Conservation (phyloP, 2,329 filamentous ascomycete species). For the Ceratocystis albifundus region DNA sequence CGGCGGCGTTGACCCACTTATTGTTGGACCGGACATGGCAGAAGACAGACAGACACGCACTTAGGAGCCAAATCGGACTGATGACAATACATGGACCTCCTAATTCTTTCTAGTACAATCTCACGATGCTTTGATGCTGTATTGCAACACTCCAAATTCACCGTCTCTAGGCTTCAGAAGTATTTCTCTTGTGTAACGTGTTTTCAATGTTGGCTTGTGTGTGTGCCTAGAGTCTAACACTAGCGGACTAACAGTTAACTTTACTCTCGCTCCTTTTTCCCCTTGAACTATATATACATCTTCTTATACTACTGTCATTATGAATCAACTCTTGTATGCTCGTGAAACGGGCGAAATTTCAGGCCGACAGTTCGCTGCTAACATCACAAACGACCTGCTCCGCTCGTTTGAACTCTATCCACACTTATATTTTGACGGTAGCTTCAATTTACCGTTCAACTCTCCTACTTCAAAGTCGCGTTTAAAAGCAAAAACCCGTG, state of each 20-base stretch:
- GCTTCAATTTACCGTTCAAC: slow-evolving; percentile 6
- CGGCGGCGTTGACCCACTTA: neutral
- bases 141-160: too few relatives aligned
- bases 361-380: slow-evolving; percentile 52
- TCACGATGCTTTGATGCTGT: too few relatives aligned
- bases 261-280: neutral
- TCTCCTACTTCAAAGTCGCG: neutral
- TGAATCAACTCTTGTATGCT: slow-evolving; percentile 67
- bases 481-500: neutral
- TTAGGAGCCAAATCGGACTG: too few relatives aligned
- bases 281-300: neutral
- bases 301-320: slow-evolving; percentile 27
- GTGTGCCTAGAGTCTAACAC: too few relatives aligned
- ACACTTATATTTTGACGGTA: slow-evolving; percentile 57
- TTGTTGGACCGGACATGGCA: neutral
- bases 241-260: neutral
- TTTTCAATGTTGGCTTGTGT: too few relatives aligned
- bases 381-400: slow-evolving; percentile 54
- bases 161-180: too few relatives aligned
- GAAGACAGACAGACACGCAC: neutral
- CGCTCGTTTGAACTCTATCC: slow-evolving; percentile 57
- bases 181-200: too few relatives aligned
- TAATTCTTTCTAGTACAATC: too few relatives aligned
- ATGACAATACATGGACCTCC: too few relatives aligned
- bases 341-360: slow-evolving; percentile 59